phyloP scores from a whole-genome alignment of 768 basidiomycete genomes.

The Vararia minispora region DNA sequence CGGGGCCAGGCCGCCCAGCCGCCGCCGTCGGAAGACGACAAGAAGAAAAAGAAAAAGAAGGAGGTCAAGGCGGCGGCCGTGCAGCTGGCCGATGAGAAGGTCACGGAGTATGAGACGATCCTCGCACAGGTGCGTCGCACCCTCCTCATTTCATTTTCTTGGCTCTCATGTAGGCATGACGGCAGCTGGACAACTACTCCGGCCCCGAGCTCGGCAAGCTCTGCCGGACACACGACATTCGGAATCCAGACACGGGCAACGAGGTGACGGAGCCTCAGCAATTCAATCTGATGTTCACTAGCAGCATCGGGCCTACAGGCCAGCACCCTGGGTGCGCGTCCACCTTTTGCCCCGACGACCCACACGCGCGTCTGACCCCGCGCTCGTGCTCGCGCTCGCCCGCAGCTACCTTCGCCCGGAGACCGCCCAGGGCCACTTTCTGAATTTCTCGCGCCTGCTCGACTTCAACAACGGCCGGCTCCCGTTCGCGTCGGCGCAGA shows the following conservation, averaged over 20 bases:
- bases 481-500: constrained; percentile 95
- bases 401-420: constrained; percentile 89
- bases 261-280: constrained; percentile 86
- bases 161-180: constrained; percentile 7
- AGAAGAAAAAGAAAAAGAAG: constrained; percentile 68
- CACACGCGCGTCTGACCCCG: neutral
- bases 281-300: constrained; percentile 99
- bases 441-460: constrained; percentile 93
- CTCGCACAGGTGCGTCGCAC: constrained; percentile 69
- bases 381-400: neutral
- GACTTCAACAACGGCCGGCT: constrained; percentile 97
- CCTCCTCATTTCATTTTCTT: neutral
- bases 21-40: constrained; percentile 37
- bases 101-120: constrained; percentile 67
- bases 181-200: constrained; percentile 85
- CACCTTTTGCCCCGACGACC: no score
- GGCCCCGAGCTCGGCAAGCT: constrained; percentile 85
- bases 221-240: constrained; percentile 67
- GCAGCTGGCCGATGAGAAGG: constrained; percentile 61
- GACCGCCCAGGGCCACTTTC: constrained; percentile 97
- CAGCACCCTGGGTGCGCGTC: constrained; percentile 79
- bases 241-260: constrained; percentile 88
- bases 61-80: constrained; percentile 64
- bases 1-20: constrained; percentile 59
- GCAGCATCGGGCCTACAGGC: constrained; percentile 94